Conservation (phyloP, 345 rosid genomes). For the Eucalyptus sp. region DNA sequence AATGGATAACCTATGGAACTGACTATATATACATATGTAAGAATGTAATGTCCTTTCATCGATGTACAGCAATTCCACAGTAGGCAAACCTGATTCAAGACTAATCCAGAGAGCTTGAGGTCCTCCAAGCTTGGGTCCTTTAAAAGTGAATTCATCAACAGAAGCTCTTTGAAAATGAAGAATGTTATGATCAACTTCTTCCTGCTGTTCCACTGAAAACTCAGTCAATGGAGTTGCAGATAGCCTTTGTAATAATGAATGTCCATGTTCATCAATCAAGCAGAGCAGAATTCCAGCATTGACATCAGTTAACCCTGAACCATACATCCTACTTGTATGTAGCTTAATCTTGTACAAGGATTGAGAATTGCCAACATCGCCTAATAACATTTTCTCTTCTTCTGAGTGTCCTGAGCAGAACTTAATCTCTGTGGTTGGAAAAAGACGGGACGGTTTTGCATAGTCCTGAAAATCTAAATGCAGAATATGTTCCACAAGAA, state of each 20-base stretch:
- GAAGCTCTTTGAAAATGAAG: constrained; percentile 68
- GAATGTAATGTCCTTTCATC: neutral
- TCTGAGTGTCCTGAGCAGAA: constrained; percentile 8
- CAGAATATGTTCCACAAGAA: neutral
- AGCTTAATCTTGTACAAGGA: constrained; percentile 54
- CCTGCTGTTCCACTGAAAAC: constrained; percentile 10
- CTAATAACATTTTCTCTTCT: constrained; percentile 4
- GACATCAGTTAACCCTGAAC: constrained; percentile 50
- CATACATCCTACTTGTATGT: constrained; percentile 52
- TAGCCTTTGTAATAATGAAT: constrained; percentile 57
- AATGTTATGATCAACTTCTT: constrained; percentile 7
- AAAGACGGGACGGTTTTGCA: constrained; percentile 56
- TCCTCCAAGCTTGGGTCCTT: constrained; percentile 40
- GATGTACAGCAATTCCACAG: neutral
- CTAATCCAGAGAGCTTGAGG: constrained; percentile 76
- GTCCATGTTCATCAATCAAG: constrained; percentile 56
- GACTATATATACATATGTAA: neutral
- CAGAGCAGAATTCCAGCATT: constrained; percentile 60
- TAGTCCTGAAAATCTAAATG: constrained; percentile 60
- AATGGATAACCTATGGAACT: neutral
- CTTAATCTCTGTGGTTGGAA: constrained; percentile 42
- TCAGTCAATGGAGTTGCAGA: constrained; percentile 24
- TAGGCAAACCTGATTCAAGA: constrained; percentile 63
- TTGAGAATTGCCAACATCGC: constrained; percentile 6
- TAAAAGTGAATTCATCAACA: constrained; percentile 54